Percentiles rank a stretch among this genome's conserved stretches.
These are phyloP conservation scores for Pholiota adiposa DNA, from an alignment of 1,284 basidiomycete species.

Conservation along the genomic window DNA sequence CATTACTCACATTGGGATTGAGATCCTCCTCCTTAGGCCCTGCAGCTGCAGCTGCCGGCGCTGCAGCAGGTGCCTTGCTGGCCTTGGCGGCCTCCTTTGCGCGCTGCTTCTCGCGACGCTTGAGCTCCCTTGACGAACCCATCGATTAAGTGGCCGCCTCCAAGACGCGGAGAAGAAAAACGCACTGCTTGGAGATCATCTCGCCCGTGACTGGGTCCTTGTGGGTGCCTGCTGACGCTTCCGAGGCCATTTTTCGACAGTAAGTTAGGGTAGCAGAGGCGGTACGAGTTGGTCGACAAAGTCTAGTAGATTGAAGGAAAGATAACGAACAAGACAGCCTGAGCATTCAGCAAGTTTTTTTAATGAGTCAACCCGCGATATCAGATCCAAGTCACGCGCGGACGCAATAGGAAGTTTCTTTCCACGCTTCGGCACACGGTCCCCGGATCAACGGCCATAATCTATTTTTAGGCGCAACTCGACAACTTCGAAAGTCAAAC, in stretches of 20 bases:
- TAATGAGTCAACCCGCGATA: conserved; percentile 5
- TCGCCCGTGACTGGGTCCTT: conserved; percentile 92
- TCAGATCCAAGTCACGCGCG: conserved; percentile 8
- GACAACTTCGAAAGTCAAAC: too few species aligned
- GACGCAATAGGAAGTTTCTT: background rate
- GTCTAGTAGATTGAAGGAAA: conserved; percentile 25
- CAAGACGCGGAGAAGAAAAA: conserved; percentile 23
- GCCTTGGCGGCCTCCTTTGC: conserved; percentile 88
- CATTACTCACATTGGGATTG: conserved; percentile 73
- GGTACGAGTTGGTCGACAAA: conserved; percentile 10
- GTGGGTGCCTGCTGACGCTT: conserved; percentile 59
- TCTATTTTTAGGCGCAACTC: background rate
- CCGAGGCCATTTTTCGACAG: conserved; percentile 22
- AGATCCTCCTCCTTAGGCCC: conserved; percentile 75
- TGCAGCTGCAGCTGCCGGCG: conserved; percentile 39
- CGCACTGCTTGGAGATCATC: conserved; percentile 93
- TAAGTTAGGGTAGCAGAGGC: background rate
- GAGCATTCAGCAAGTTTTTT: conserved; percentile 27
- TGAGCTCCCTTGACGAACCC: conserved; percentile 75
- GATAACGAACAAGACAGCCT: conserved; percentile 33
- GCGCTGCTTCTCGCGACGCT: conserved; percentile 87
- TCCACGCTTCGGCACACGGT: background rate
- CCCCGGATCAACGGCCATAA: too few species aligned
- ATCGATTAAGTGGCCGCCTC: conserved; percentile 28
- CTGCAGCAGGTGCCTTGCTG: conserved; percentile 65